These are phyloP conservation scores for Zymoseptoria ardabiliae DNA, from an alignment of 2,329 filamentous ascomycete species.

Conservation along the genomic window DNA sequence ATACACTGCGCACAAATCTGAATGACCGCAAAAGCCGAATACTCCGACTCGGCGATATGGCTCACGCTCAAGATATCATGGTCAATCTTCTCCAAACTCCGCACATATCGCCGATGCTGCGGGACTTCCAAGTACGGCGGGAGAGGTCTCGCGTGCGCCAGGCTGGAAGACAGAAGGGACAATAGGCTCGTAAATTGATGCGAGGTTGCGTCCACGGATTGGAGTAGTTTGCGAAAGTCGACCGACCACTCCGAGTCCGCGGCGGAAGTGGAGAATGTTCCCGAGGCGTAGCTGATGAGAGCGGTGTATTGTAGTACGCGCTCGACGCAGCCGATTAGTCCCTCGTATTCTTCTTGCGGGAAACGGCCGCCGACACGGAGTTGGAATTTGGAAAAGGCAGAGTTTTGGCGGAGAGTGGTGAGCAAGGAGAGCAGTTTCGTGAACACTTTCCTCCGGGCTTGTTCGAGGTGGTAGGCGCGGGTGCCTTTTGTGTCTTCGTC, in stretches of 20 bases:
- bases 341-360: slow-evolving; percentile 56
- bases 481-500: slow-evolving; percentile 42
- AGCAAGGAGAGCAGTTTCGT: slow-evolving; percentile 61
- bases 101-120: slow-evolving; percentile 51
- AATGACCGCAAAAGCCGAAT: slow-evolving; percentile 62
- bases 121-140: slow-evolving; percentile 64
- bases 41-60: slow-evolving; percentile 57
- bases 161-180: slow-evolving; percentile 59
- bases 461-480: slow-evolving; percentile 49
- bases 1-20: slow-evolving; percentile 64
- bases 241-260: slow-evolving; percentile 51
- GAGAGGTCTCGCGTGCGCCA: slow-evolving; percentile 58
- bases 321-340: slow-evolving; percentile 51
- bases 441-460: slow-evolving; percentile 54
- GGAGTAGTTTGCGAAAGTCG: slow-evolving; percentile 53
- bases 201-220: slow-evolving; percentile 51
- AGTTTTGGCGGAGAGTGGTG: slow-evolving; percentile 56
- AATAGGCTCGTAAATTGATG: slow-evolving; percentile 63
- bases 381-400: slow-evolving; percentile 61
- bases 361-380: slow-evolving; percentile 65
- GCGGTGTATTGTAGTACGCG: slow-evolving; percentile 61
- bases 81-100: slow-evolving; percentile 51
- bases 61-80: slow-evolving; percentile 53
- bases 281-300: slow-evolving; percentile 57
- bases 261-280: slow-evolving; percentile 40